A percentile compares a stretch with the other conserved stretches of the same genome.
Evolutionary conservation across 345 rosid genomes (phyloP).

Genomic region (Salix exigua): DNA sequence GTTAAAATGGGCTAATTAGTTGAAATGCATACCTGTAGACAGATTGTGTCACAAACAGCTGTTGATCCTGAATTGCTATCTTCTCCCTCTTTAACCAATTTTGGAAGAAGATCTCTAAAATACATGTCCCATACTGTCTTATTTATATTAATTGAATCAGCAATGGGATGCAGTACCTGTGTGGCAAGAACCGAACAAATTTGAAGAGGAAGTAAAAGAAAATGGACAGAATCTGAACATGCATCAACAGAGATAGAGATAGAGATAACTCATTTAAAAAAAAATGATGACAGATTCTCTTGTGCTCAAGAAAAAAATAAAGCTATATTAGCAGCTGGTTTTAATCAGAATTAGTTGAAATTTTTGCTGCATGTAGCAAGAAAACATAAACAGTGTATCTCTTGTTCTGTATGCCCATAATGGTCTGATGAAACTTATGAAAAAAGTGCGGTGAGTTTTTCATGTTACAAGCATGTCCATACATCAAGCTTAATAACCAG

Average conservation of each 20-base stretch:
- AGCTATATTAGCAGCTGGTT: background rate
- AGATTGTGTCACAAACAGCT: conserved; percentile 86
- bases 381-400: background rate
- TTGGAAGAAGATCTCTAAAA: conserved; percentile 73
- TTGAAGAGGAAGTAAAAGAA: background rate
- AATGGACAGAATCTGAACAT: background rate
- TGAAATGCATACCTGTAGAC: conserved; percentile 57
- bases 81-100: conserved; percentile 70
- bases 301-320: background rate
- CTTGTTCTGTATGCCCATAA: background rate
- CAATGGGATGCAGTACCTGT: conserved; percentile 70
- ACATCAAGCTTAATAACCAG: background rate
- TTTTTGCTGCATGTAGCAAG: background rate
- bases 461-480: background rate
- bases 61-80: conserved; percentile 93
- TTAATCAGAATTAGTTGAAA: background rate
- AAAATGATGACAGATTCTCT: background rate
- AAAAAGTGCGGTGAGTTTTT: background rate
- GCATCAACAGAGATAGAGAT: background rate
- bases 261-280: background rate
- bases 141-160: conserved; percentile 77
- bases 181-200: background rate
- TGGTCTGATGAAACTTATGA: background rate
- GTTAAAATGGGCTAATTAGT: background rate
- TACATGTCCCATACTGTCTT: conserved; percentile 77